phyloP scores from a whole-genome alignment of 345 rosid genomes.

The Gossypium mustelinum region DNA sequence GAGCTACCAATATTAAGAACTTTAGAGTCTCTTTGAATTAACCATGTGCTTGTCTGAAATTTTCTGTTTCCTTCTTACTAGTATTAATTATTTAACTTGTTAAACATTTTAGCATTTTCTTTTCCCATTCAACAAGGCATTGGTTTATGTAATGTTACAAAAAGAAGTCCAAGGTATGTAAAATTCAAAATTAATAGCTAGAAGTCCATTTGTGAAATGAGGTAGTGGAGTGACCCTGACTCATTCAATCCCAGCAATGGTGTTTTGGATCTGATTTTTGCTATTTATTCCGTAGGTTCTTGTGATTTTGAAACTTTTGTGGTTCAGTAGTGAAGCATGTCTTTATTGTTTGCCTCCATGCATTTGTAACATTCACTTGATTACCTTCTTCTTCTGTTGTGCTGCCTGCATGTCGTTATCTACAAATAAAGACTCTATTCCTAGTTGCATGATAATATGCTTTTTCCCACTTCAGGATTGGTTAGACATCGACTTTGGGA shows the following conservation, averaged over 20 bases:
- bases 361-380: neutral
- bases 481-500: conserved; percentile 98
- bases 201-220: neutral
- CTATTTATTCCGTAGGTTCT: neutral
- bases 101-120: neutral
- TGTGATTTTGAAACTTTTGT: neutral
- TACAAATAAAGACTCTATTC: neutral
- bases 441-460: conserved; percentile 16
- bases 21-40: neutral
- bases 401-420: conserved; percentile 8
- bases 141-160: neutral
- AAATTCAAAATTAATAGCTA: neutral
- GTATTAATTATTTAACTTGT: neutral
- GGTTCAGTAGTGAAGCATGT: neutral
- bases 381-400: neutral
- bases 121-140: neutral
- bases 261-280: neutral
- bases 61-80: neutral
- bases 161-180: neutral
- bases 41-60: neutral
- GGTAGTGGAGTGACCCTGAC: neutral
- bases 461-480: conserved; percentile 62
- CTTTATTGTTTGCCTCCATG: neutral
- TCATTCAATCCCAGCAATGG: neutral
- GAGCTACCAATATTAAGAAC: neutral